Percentiles rank a stretch among this genome's conserved stretches.
These are phyloP conservation scores for Schwanniomyces etchellsii DNA, from an alignment of 1,139 yeast species.

Conservation along the genomic window DNA sequence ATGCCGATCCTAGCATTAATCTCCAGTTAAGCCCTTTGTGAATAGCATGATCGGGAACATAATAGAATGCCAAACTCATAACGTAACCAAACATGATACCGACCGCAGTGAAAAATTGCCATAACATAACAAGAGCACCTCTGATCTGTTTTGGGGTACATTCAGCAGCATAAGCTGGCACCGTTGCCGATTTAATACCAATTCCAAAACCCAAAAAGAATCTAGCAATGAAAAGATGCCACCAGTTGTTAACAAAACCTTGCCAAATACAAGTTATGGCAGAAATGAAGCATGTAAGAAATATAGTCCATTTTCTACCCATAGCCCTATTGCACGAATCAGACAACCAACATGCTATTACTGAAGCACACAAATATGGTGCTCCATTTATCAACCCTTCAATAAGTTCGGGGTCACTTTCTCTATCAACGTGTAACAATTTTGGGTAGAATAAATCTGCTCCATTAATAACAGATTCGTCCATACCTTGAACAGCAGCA, in stretches of 20 bases:
- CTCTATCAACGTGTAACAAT: slow-evolving; percentile 45
- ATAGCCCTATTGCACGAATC: slow-evolving; percentile 58
- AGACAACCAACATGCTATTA: slow-evolving; percentile 67
- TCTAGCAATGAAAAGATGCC: slow-evolving; percentile 69
- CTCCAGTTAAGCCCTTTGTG: slow-evolving; percentile 64
- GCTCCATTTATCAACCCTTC: slow-evolving; percentile 76
- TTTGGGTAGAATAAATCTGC: slow-evolving; percentile 68
- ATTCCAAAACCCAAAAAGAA: slow-evolving; percentile 71
- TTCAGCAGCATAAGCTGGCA: slow-evolving; percentile 79
- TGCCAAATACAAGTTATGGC: slow-evolving; percentile 72
- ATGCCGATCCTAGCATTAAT: slow-evolving; percentile 73
- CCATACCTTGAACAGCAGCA: slow-evolving; percentile 93
- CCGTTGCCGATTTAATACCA: slow-evolving; percentile 78
- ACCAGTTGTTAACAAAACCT: slow-evolving; percentile 70
- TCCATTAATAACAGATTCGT: slow-evolving; percentile 82
- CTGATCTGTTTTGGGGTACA: slow-evolving; percentile 72
- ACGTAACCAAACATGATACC: slow-evolving; percentile 83
- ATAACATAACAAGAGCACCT: slow-evolving; percentile 79
- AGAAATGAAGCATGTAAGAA: slow-evolving; percentile 60
- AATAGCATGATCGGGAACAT: slow-evolving; percentile 31
- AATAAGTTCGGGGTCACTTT: slow-evolving; percentile 50
- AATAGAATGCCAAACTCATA: slow-evolving; percentile 54
- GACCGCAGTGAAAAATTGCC: slow-evolving; percentile 87
- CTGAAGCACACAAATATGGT: slow-evolving; percentile 73
- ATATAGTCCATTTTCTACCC: slow-evolving; percentile 74